Base-by-base conservation (phyloP, 1,139 yeast species). In the Pichia norvegensis region DNA sequence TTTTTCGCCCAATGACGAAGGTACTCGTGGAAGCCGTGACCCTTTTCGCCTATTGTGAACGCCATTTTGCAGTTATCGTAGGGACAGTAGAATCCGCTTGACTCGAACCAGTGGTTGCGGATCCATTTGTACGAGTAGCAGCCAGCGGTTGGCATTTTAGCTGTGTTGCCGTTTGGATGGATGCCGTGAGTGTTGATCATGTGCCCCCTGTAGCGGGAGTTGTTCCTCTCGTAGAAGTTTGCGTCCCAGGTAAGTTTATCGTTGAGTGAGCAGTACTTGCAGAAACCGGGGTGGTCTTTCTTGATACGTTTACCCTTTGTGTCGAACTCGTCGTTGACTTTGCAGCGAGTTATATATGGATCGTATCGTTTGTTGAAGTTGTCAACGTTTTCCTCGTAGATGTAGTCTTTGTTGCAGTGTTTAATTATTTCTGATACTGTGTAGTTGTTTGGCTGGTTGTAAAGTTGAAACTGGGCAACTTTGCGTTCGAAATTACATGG, bases 141-240 rank as follows among this genome's bases (percentile, higher is more conserved):
- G 10, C 46, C 45, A 11, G 21, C n/a, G n/a, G 21, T 25, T 14
- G 54, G 54, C 21, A 48, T 7, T 35, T 41, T 40, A 33, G 33
- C 35, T 4, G 9, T 19, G 2, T 33, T 22, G 3, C 52, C 53
- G 33, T 46, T 47, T 10, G 52, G 53, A 36, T 48, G 52, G 16
- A 52, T 44, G 3, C 55, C 55, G 36, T 52, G 55, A 4, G 55
- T 52, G 33, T 52, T 52, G 25, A 52, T 48, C 42, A 52, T 39
- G 33, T 52, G 55, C 3, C 55, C 55, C 23, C 55, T 46, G 19
- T 52, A 52, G 3, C 53, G 42, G 23, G 55, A 52, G 35, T 52
- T 52, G 11, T 52, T 52, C 3, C 55, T 29, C 35, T 52, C 48
- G 43, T 42, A 50, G 33, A 52, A 52, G 23, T 52, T 43, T 6